Base-by-base conservation (phyloP, 1,284 basidiomycete genomes). In the Malassezia vespertilionis region DNA sequence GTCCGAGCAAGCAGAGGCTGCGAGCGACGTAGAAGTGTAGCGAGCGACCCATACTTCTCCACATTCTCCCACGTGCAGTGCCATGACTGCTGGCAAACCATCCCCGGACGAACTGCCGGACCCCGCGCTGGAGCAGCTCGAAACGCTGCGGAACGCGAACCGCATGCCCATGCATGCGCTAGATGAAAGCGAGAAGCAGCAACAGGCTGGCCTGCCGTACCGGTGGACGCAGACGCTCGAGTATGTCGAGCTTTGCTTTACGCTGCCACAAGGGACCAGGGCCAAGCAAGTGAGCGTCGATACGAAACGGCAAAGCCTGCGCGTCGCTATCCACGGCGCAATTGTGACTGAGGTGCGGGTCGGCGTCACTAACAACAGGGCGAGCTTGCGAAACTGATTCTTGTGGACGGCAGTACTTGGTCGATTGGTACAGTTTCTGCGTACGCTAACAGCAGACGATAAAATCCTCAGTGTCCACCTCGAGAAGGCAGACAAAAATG, bases 391-490 rank as follows among this genome's bases (percentile, higher is more conserved):
- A 83, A 84, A 61, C 87, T 90, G 50, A 83, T 97, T 74, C 89
- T 89, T 65, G 76, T 89, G 40, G 93, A 96, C 53, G 93, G 97
- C 44, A 93, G 88, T 55, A 95, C 89, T 17, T 97, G 93, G 93
- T 89, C 86, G 4, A 71, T 97, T 33, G 83, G 90, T 90, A 57
- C 50, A 47, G 21, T 4, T 20, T 14, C 14, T 8, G 24, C 46
- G 36, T 5, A 48, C 23, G 8, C n/a, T n/a, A n/a, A n/a, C n/a
- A n/a, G n/a, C 33, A 37, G 40, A 88, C 76, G 88, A 91, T 69
- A 80, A 81, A 54, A 73, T 74, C 9, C 74, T 91, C 39, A 74
- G 79, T 24, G 77, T 91, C 45, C 84, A 88, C 64, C 77, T 93
- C 28, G 88, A 93, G 71, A 93, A 93, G 72, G 61, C 83, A 45